Percentiles rank a stretch among this genome's conserved stretches.
Evolutionary conservation across 2,329 filamentous ascomycete species (phyloP).

Genomic region (Calonectria fujianensis): DNA sequence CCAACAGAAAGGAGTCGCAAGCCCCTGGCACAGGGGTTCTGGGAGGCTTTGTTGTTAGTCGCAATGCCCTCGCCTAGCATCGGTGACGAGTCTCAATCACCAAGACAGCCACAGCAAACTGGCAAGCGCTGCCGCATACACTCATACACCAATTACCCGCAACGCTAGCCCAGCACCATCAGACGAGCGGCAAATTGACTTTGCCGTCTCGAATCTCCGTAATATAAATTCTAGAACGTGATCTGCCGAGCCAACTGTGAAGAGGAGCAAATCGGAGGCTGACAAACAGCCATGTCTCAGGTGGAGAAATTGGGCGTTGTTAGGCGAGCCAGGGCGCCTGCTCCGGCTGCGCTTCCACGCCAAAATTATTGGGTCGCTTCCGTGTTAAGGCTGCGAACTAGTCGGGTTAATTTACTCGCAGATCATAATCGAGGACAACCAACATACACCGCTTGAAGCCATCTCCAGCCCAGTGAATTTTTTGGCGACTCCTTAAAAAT

Average conservation of each 20-base stretch:
- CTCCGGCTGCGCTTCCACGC: not conserved
- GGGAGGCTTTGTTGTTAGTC: not conserved
- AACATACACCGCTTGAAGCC: conserved; percentile 10
- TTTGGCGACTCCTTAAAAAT: not conserved
- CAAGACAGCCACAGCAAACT: not conserved
- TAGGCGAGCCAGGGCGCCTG: not conserved
- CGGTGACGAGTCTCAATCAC: not conserved
- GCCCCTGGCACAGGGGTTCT: not conserved
- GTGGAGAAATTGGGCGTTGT: conserved; percentile 1
- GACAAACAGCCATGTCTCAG: not conserved
- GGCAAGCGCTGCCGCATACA: not conserved
- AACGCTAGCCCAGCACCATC: not conserved
- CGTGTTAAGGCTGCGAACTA: not conserved
- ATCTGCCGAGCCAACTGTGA: not conserved
- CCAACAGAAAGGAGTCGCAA: not conserved
- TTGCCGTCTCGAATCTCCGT: not conserved
- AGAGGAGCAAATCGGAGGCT: not conserved
- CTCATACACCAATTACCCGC: not conserved
- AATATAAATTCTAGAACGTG: not conserved
- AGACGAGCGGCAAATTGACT: not conserved
- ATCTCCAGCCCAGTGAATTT: not conserved
- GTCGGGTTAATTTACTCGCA: conserved; percentile 4
- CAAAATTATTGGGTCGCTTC: conserved; percentile 10
- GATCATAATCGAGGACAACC: conserved; percentile 6
- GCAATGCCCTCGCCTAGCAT: not conserved